These are phyloP conservation scores for Picochlorum sp. DNA, from an alignment of 139 green algal genomes.

Conservation along the genomic window DNA sequence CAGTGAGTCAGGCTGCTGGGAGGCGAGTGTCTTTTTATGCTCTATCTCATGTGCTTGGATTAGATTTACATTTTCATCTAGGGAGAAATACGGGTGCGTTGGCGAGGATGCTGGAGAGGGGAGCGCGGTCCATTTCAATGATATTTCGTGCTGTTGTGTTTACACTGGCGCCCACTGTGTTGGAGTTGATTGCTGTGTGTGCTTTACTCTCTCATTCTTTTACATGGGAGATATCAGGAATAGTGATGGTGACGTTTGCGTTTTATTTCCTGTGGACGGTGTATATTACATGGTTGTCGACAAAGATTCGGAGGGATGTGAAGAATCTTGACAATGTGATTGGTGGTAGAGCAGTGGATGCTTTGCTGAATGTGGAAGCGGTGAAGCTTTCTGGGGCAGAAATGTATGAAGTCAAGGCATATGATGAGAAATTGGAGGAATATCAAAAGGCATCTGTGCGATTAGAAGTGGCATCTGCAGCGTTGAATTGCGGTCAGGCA, in stretches of 20 bases:
- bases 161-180: conserved; percentile 82
- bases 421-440: conserved; percentile 51
- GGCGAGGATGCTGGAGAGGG: conserved; percentile 81
- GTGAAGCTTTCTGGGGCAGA: conserved; percentile 64
- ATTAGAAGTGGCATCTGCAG: conserved; percentile 59
- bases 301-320: conserved; percentile 49
- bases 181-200: conserved; percentile 82
- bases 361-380: conserved; percentile 89
- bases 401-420: conserved; percentile 43
- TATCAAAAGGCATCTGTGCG: conserved; percentile 53
- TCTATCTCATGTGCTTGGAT: conserved; percentile 22
- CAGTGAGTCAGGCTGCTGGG: conserved; percentile 55
- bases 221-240: conserved; percentile 36
- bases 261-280: conserved; percentile 82
- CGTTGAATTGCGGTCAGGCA: conserved; percentile 88
- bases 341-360: conserved; percentile 78
- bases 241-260: conserved; percentile 77
- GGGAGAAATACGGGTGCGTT: conserved; percentile 77
- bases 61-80: conserved; percentile 45
- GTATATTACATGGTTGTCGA: conserved; percentile 6
- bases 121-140: conserved; percentile 77
- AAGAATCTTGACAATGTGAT: conserved; percentile 84
- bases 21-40: conserved; percentile 25
- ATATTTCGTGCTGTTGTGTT: conserved; percentile 92
- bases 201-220: conserved; percentile 61